Evolutionary conservation across 2,329 filamentous ascomycete species (phyloP), one percentile per base, ranked within the genome.

Genomic region (Cladophialophora psammophila): DNA sequence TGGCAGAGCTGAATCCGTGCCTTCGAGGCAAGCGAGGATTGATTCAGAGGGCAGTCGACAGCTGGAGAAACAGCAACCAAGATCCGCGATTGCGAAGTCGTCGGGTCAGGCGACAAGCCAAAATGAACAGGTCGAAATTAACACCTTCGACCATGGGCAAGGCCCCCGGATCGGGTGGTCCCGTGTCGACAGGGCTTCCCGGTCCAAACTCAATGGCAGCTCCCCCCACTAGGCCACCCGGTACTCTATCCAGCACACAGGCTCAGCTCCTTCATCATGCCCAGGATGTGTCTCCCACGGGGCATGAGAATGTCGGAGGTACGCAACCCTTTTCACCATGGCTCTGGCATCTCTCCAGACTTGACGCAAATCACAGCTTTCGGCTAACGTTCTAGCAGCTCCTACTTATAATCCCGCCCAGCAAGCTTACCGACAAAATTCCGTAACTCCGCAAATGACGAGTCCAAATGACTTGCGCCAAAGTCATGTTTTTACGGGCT

Each of bases 61-160:
- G 94, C 82, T 98, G 95, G 95, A 88, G 95, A 70, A 99, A 99
- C 83, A 98, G 94, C 86, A 98, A 98, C 81, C 93, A 96, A 81
- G 95, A 99, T 75, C 92, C 93, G 58, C 87, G 94, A 73, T 84
- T 98, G 76, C 88, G 95, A 77, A 98, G 94, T 80, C 87, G 95
- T 78, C 87, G 95, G 74, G 95, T 99, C 65, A 89, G 95, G 72
- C 89, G 95, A 72, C 95, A 96, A 92, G 94, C 94, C 64, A 99
- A 99, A 85, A 92, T 97, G 81, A 95, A 88, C 76, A 89, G 94
- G 77, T 94, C 95, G 81, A 85, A 88, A 57, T 87, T 89, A 72
- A 86, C 84, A 71, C 84, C 85, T 72, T 81, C 86, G 69, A 83
- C 88, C 73, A 76, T 81, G 65, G 80, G 83, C 72, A 89, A 91